Conservation (phyloP, 768 basidiomycete genomes). For the Kondoa subrosea region DNA sequence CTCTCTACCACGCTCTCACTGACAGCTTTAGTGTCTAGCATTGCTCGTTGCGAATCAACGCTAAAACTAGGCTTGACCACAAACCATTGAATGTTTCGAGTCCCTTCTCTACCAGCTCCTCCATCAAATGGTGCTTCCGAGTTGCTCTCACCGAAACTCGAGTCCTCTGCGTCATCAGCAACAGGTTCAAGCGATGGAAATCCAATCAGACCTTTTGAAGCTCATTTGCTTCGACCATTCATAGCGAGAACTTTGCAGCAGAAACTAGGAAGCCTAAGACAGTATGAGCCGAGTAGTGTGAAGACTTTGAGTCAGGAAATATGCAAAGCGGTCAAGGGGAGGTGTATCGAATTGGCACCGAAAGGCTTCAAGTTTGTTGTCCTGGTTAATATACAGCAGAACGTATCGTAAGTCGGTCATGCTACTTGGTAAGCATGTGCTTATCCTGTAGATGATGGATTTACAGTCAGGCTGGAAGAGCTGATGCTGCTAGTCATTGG, state of each 20-base stretch:
- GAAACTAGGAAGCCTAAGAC: neutral
- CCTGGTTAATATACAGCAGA: neutral
- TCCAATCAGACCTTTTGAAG: neutral
- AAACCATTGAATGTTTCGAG: neutral
- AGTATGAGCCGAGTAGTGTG: neutral
- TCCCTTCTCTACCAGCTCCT: neutral
- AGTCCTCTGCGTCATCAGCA: no score
- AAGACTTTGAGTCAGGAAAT: neutral
- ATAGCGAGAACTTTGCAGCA: neutral
- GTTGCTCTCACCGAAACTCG: no score
- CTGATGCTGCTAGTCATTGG: no score
- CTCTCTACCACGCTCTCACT: no score
- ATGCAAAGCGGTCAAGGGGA: neutral
- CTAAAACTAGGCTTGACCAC: no score
- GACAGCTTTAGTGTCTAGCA: no score
- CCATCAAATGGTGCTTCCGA: neutral
- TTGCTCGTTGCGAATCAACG: no score
- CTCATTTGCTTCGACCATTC: neutral
- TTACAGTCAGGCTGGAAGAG: no score
- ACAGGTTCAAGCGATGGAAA: neutral
- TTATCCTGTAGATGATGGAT: no score
- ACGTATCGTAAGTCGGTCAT: neutral
- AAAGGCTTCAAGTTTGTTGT: neutral
- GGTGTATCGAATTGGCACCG: neutral
- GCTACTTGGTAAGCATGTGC: neutral